A percentile compares a stretch with the other conserved stretches of the same genome.
These are phyloP conservation scores for Umbelopsis isabellina DNA, from an alignment of 192 early-diverging fungal species.

Conservation along the genomic window DNA sequence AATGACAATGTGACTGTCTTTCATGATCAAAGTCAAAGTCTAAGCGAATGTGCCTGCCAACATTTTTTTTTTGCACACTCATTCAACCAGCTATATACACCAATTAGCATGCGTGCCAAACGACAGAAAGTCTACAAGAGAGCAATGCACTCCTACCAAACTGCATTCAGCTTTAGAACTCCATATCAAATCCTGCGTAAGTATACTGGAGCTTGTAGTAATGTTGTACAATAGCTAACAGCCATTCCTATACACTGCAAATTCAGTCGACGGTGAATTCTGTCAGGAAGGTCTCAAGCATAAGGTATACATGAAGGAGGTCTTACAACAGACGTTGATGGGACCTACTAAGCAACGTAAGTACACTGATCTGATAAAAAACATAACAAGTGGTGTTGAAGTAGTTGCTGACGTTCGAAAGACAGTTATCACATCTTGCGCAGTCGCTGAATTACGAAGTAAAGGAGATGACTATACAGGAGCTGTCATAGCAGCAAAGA, in stretches of 20 bases:
- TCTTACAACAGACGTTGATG: slow-evolving; percentile 66
- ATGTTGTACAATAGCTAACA: neutral
- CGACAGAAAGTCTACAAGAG: slow-evolving; percentile 79
- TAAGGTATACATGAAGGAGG: slow-evolving; percentile 63
- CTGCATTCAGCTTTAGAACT: slow-evolving; percentile 83
- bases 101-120: slow-evolving; percentile 76
- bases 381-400: neutral
- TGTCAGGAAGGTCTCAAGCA: slow-evolving; percentile 65
- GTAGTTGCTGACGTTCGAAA: neutral
- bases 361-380: neutral
- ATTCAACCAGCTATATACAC: neutral
- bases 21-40: too few relatives aligned
- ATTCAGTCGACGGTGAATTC: slow-evolving; percentile 83
- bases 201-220: neutral
- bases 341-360: slow-evolving; percentile 72
- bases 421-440: slow-evolving; percentile 71
- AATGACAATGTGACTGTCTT: too few relatives aligned
- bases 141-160: slow-evolving; percentile 79
- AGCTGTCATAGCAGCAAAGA: slow-evolving; percentile 62
- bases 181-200: slow-evolving; percentile 90
- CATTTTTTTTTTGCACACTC: slow-evolving; percentile 13
- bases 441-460: slow-evolving; percentile 68
- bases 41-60: neutral
- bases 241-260: neutral
- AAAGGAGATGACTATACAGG: slow-evolving; percentile 63